A percentile compares a stretch with the other conserved stretches of the same genome.
Evolutionary conservation across 2,329 filamentous ascomycete genomes (phyloP).

Genomic region (Aspergillus piperis): DNA sequence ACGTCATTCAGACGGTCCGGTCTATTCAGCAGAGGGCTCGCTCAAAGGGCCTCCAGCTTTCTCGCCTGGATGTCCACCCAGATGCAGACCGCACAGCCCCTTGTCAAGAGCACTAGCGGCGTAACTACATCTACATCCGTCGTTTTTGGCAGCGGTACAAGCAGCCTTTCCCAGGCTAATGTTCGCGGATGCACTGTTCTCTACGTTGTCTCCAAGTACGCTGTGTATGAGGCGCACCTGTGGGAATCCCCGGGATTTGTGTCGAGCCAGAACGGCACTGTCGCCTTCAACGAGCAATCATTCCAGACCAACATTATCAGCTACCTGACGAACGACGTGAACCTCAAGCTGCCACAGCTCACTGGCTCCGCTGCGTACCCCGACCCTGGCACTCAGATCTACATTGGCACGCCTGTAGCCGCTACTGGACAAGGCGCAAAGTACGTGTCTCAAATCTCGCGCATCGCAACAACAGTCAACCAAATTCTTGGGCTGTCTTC

Average conservation of each 20-base stretch:
- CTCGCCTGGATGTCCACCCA: neutral
- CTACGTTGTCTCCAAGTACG: neutral
- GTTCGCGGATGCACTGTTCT: neutral
- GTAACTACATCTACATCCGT: neutral
- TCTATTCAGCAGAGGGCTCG: neutral
- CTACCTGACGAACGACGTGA: neutral
- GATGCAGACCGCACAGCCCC: neutral
- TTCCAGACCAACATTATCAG: constrained; percentile 1
- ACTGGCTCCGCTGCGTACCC: neutral
- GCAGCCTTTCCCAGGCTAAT: neutral
- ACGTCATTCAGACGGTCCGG: neutral
- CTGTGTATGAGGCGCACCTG: neutral
- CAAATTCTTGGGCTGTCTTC: neutral
- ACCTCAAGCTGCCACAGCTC: constrained; percentile 1
- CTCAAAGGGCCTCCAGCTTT: neutral
- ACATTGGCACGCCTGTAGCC: neutral
- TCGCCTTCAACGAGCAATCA: neutral
- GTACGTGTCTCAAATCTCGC: neutral
- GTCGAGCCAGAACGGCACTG: neutral
- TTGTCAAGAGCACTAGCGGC: neutral
- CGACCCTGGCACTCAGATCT: neutral
- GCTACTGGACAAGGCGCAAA: neutral
- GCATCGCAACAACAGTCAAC: neutral
- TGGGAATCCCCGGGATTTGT: neutral
- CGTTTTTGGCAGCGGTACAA: neutral